Evolutionary conservation across 768 basidiomycete genomes (phyloP).

Genomic region (Lactarius evosmus): DNA sequence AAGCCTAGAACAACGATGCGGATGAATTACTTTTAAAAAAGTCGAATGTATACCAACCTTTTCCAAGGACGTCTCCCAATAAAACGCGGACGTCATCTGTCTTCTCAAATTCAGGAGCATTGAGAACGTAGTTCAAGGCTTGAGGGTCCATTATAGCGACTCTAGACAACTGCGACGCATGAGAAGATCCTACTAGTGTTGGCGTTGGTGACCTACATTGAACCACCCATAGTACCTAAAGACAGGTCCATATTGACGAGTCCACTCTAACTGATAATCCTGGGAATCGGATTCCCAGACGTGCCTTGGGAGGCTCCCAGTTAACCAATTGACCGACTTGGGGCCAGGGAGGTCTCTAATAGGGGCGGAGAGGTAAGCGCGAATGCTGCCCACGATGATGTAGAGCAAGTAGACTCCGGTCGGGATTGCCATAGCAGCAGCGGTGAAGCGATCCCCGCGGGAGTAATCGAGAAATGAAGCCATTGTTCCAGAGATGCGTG

Average conservation of each 20-base stretch:
- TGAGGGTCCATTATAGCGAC: constrained; percentile 12
- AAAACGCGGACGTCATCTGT: background rate
- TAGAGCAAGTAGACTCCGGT: constrained; percentile 5
- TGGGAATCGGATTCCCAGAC: constrained; percentile 19
- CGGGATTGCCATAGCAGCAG: background rate
- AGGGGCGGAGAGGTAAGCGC: constrained; percentile 6
- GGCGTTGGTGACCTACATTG: constrained; percentile 1
- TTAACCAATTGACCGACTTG: constrained; percentile 20
- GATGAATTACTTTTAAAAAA: background rate
- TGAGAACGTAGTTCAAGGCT: constrained; percentile 19
- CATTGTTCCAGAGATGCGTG: background rate
- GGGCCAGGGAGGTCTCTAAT: constrained; percentile 17
- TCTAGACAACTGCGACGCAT: background rate
- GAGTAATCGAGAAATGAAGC: background rate
- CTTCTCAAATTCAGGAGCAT: constrained; percentile 22
- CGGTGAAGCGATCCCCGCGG: background rate
- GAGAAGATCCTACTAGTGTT: background rate
- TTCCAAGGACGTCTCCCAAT: constrained; percentile 8
- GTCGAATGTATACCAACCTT: constrained; percentile 8
- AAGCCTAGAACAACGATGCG: constrained; percentile 5
- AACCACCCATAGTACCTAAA: constrained; percentile 19
- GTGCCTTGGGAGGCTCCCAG: constrained; percentile 5
- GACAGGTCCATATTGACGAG: constrained; percentile 10
- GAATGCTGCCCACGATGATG: background rate
- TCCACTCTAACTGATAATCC: constrained; percentile 15